A percentile compares a stretch with the other conserved stretches of the same genome.
These are phyloP conservation scores for Penicillium digitatum DNA, from an alignment of 2,329 filamentous ascomycete genomes.

Conservation along the genomic window DNA sequence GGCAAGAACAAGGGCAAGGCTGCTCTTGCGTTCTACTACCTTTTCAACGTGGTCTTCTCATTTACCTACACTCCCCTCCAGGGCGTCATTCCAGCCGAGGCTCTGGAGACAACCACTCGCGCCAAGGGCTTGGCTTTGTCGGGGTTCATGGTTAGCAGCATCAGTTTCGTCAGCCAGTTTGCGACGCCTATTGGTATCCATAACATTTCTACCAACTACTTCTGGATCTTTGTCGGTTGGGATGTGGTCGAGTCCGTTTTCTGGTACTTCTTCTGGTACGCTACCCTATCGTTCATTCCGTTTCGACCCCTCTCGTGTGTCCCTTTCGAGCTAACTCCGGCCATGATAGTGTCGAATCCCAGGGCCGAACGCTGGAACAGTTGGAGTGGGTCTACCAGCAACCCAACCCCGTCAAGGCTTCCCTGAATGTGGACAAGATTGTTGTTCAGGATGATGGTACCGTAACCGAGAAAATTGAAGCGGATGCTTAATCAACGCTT, in stretches of 20 bases:
- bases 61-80: constrained; percentile 52
- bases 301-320: neutral
- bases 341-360: constrained; percentile 45
- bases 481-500: constrained; percentile 9
- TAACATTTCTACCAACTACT: constrained; percentile 40
- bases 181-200: constrained; percentile 46
- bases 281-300: neutral
- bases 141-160: constrained; percentile 45
- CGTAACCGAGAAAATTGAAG: constrained; percentile 47
- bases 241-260: constrained; percentile 42
- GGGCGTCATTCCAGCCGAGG: constrained; percentile 48
- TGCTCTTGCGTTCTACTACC: constrained; percentile 48
- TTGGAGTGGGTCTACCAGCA: constrained; percentile 52
- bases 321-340: neutral
- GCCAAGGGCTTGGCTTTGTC: constrained; percentile 49
- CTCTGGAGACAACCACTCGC: constrained; percentile 48
- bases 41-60: constrained; percentile 51
- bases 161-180: constrained; percentile 51
- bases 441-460: constrained; percentile 46
- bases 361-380: constrained; percentile 50
- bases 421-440: constrained; percentile 47
- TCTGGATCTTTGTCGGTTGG: constrained; percentile 50
- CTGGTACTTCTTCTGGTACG: constrained; percentile 50
- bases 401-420: constrained; percentile 50
- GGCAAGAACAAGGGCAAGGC: constrained; percentile 40